phyloP scores from a whole-genome alignment of 495 filamentous ascomycete genomes.

The Talaromyces proteolyticus region DNA sequence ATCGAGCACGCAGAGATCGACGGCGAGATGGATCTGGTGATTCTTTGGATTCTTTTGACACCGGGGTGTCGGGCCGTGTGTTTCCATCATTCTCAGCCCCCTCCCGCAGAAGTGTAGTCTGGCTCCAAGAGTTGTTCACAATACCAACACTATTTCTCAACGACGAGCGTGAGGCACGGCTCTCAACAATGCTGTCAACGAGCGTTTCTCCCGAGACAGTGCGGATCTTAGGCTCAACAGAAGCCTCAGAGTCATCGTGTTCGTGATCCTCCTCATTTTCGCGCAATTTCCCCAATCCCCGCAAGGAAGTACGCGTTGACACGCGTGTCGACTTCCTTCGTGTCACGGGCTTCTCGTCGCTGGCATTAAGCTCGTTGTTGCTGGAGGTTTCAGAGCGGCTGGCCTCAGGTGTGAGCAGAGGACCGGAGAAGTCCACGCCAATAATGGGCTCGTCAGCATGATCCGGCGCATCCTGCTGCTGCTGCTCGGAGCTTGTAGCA shows the following conservation, averaged over 20 bases:
- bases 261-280: slow-evolving; percentile 8
- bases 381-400: slow-evolving; percentile 46
- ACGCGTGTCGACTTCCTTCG: slow-evolving; percentile 38
- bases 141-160: slow-evolving; percentile 39
- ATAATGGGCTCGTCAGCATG: slow-evolving; percentile 26
- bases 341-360: slow-evolving; percentile 31
- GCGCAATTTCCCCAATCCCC: slow-evolving; percentile 18
- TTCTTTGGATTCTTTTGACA: slow-evolving; percentile 24
- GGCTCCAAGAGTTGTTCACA: slow-evolving; percentile 35
- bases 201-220: slow-evolving; percentile 37
- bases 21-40: slow-evolving; percentile 35
- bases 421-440: slow-evolving; percentile 36
- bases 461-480: slow-evolving; percentile 24
- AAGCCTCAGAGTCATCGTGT: background rate
- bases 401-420: slow-evolving; percentile 40
- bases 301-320: slow-evolving; percentile 36
- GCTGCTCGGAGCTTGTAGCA: slow-evolving; percentile 24
- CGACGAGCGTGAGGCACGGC: slow-evolving; percentile 27
- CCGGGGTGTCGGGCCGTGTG: slow-evolving; percentile 21
- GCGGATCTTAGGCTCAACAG: slow-evolving; percentile 17
- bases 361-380: slow-evolving; percentile 39
- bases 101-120: slow-evolving; percentile 23
- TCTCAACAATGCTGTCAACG: slow-evolving; percentile 23
- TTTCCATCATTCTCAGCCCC: slow-evolving; percentile 28
- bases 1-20: slow-evolving; percentile 42